These are phyloP conservation scores for Diaporthe sp. DNA, from an alignment of 2,329 filamentous ascomycete species.

Conservation along the genomic window DNA sequence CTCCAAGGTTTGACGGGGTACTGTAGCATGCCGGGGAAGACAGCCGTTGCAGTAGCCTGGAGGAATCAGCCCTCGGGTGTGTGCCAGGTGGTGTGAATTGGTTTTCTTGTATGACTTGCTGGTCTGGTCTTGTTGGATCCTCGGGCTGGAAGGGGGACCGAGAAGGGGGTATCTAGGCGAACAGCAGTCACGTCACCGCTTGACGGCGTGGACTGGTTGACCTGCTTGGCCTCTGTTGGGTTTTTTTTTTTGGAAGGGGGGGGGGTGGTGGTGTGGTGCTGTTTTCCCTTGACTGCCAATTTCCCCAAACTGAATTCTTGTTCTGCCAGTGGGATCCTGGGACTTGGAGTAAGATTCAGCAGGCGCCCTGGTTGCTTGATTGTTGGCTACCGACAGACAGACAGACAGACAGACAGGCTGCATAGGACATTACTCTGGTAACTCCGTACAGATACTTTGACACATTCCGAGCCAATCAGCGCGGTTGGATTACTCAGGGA, in stretches of 20 bases:
- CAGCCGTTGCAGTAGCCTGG: slow-evolving; percentile 32
- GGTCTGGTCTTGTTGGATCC: slow-evolving; percentile 9
- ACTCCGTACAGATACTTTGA: slow-evolving; percentile 9
- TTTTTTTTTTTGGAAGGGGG: not conserved
- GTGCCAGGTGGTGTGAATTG: slow-evolving; percentile 22
- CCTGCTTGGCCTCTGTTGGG: not conserved
- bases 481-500: slow-evolving; percentile 21
- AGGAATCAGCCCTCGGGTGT: slow-evolving; percentile 18
- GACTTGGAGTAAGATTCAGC: not conserved
- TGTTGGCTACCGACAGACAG: not conserved
- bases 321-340: slow-evolving; percentile 5
- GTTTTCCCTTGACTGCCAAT: not conserved
- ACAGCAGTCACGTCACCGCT: slow-evolving; percentile 17
- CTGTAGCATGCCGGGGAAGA: slow-evolving; percentile 24
- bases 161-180: slow-evolving; percentile 16
- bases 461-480: slow-evolving; percentile 16
- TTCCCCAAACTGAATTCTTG: slow-evolving; percentile 2
- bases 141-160: not conserved
- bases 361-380: not conserved
- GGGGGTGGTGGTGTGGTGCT: not conserved
- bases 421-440: slow-evolving; percentile 24
- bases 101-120: not conserved
- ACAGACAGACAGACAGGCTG: not conserved
- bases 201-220: not conserved
- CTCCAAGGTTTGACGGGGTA: slow-evolving; percentile 13